Percentiles rank a stretch among this genome's conserved stretches.
Evolutionary conservation across 208 protist genomes (phyloP).

Genomic region (Lotmaria passim): DNA sequence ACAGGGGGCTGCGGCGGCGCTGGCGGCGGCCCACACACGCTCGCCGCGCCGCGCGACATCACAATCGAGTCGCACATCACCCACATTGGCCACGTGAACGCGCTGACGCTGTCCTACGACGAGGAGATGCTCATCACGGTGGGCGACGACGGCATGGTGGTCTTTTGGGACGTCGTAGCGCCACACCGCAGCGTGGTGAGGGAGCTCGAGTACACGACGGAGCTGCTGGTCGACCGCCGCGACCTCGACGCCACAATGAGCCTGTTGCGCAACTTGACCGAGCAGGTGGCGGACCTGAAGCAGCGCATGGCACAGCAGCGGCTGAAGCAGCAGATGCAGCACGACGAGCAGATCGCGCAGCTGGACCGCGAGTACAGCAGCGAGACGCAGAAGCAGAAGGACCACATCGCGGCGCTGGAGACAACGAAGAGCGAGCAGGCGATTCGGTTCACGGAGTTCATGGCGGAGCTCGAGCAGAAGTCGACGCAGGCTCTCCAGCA

Average conservation of each 20-base stretch:
- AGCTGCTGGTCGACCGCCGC: slow-evolving; percentile 94
- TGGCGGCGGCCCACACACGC: slow-evolving; percentile 17
- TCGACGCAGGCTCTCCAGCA: slow-evolving; percentile 66
- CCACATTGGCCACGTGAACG: slow-evolving; percentile 85
- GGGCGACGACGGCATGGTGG: slow-evolving; percentile 93
- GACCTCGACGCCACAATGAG: slow-evolving; percentile 92
- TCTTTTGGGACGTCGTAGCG: slow-evolving; percentile 91
- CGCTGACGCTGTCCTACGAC: slow-evolving; percentile 91
- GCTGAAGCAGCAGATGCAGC: slow-evolving; percentile 91
- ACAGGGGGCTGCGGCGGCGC: slow-evolving; percentile 3
- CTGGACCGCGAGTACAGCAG: slow-evolving; percentile 85
- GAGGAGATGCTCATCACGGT: slow-evolving; percentile 94
- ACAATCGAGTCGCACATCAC: slow-evolving; percentile 87
- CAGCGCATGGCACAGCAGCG: slow-evolving; percentile 96
- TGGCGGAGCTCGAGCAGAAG: slow-evolving; percentile 87
- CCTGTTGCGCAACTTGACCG: slow-evolving; percentile 60
- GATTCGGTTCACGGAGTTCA: slow-evolving; percentile 95
- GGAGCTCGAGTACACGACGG: slow-evolving; percentile 91
- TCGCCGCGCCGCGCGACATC: slow-evolving; percentile 46
- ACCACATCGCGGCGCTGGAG: slow-evolving; percentile 76
- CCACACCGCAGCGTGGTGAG: slow-evolving; percentile 79
- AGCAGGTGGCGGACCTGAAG: slow-evolving; percentile 92
- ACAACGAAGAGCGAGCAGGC: slow-evolving; percentile 93
- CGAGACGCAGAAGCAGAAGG: slow-evolving; percentile 70
- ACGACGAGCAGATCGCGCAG: slow-evolving; percentile 93